phyloP scores from a whole-genome alignment of 2,329 filamentous ascomycete species.

The Dothideomycetes sp. region DNA sequence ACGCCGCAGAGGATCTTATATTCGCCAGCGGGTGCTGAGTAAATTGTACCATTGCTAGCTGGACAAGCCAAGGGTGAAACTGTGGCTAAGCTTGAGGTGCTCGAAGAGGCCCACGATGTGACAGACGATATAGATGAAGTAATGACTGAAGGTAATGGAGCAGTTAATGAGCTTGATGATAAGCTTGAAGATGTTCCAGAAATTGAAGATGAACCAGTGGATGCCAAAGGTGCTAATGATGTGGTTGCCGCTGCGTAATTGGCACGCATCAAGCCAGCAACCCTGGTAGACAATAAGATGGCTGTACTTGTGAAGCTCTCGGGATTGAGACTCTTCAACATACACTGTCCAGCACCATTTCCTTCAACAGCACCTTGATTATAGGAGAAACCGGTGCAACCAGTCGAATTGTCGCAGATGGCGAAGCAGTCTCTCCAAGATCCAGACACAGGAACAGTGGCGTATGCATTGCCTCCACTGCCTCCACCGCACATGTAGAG shows the following conservation, averaged over 20 bases:
- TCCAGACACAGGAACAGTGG: background rate
- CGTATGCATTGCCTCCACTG: slow-evolving; percentile 4
- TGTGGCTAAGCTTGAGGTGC: background rate
- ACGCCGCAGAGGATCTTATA: slow-evolving; percentile 6
- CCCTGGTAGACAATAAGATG: slow-evolving; percentile 8
- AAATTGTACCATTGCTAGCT: too few species aligned
- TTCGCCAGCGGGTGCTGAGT: too few species aligned
- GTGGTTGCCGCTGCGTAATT: background rate
- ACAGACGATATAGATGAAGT: too few species aligned
- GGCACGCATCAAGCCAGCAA: slow-evolving; percentile 6
- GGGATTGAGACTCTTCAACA: slow-evolving; percentile 9
- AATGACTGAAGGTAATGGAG: background rate
- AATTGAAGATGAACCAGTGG: background rate
- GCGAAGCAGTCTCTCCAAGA: slow-evolving; percentile 14
- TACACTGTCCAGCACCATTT: slow-evolving; percentile 13
- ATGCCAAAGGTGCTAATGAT: background rate
- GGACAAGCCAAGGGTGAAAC: background rate
- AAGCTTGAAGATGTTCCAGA: background rate
- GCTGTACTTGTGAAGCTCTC: slow-evolving; percentile 9
- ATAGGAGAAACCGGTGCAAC: slow-evolving; percentile 16
- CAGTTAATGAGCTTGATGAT: slow-evolving; percentile 2
- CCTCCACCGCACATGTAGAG: slow-evolving; percentile 12
- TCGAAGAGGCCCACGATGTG: background rate
- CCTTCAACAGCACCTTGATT: slow-evolving; percentile 9
- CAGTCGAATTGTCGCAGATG: slow-evolving; percentile 12